These are phyloP conservation scores for Achaetomium macrosporum DNA, from an alignment of 2,329 filamentous ascomycete species.

Conservation along the genomic window DNA sequence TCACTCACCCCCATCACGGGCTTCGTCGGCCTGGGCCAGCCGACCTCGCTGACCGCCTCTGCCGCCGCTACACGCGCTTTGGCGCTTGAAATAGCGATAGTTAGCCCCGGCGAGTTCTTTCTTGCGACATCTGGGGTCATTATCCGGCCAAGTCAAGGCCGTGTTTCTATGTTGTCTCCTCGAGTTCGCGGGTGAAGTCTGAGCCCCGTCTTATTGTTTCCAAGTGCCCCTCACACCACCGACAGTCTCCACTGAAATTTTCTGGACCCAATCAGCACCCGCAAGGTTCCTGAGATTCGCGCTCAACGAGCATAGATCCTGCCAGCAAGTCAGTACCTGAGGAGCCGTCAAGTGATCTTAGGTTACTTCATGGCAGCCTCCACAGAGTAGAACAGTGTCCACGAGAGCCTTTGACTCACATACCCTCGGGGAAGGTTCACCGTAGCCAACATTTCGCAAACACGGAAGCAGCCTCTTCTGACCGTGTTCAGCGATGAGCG, in stretches of 20 bases:
- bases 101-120: not conserved
- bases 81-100: not conserved
- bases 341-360: no score
- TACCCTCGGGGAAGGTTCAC: no score
- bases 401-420: no score
- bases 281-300: not conserved
- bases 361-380: no score
- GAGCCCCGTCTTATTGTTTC: not conserved
- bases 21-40: not conserved
- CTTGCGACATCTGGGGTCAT: not conserved
- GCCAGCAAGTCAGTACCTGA: no score
- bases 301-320: no score
- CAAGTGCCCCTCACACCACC: not conserved
- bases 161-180: not conserved
- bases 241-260: not conserved
- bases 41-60: not conserved
- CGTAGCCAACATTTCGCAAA: not conserved
- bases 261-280: not conserved
- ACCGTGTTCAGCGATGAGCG: constrained; percentile 1
- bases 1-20: not conserved
- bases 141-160: not conserved
- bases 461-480: not conserved
- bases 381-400: no score
- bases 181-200: no score
- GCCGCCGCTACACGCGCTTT: not conserved